Percentiles rank a stretch among this genome's conserved stretches.
Evolutionary conservation across 306 rosid species (phyloP).

Genomic region (Crotalaria pallida): DNA sequence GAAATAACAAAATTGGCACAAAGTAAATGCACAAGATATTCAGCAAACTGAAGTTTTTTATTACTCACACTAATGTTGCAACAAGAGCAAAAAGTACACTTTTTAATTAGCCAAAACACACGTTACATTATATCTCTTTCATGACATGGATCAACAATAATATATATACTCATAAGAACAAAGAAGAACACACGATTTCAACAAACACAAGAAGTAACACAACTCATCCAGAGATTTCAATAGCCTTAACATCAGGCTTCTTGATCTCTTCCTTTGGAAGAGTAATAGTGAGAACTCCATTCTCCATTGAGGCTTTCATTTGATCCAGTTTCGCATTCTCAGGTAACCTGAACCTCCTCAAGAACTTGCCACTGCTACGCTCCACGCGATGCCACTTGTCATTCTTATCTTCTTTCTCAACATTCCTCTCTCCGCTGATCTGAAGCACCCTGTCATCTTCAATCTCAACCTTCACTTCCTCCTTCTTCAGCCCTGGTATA

Average conservation of each 20-base stretch:
- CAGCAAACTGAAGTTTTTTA: no score
- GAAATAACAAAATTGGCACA: no score
- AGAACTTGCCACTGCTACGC: conserved; percentile 33
- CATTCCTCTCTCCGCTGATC: conserved; percentile 35
- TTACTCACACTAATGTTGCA: no score
- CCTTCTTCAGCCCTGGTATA: no score
- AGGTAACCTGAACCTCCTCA: conserved; percentile 29
- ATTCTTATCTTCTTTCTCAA: conserved; percentile 41
- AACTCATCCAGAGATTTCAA: conserved; percentile 21
- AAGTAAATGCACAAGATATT: no score
- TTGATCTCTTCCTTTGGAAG: conserved; percentile 28
- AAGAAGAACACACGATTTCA: neutral
- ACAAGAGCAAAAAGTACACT: no score
- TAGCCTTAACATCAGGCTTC: conserved; percentile 24
- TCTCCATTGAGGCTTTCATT: conserved; percentile 35
- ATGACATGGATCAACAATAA: neutral
- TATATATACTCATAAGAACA: neutral
- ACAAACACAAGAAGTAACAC: neutral
- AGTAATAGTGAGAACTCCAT: conserved; percentile 40
- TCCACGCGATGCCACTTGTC: conserved; percentile 33
- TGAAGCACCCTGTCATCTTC: no score
- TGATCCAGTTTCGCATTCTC: conserved; percentile 23
- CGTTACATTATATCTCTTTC: neutral
- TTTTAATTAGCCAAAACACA: neutral
- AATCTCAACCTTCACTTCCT: no score